Evolutionary conservation across 441 rosid species (phyloP), one percentile per base, ranked within the genome.

Genomic region (Geranium incanum): DNA sequence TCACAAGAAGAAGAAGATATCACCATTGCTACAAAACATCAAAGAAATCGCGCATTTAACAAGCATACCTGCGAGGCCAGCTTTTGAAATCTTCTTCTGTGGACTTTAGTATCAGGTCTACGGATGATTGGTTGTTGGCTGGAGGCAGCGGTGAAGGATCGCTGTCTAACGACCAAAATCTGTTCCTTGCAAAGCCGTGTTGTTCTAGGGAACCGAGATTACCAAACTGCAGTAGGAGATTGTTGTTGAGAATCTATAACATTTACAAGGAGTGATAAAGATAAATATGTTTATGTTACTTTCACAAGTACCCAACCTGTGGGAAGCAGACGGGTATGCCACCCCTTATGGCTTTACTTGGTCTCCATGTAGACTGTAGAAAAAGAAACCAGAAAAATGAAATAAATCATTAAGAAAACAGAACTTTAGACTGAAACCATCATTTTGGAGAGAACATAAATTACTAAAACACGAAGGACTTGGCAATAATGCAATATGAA

Each of bases 101-200:
- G 71, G 73, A 79, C 76, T 71, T 81, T 33, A 84, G 73, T 66
- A 86, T 84, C 16, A 86, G 75, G 66, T 86, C 87, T 73, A 86
- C 48, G 2, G 75, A 84, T 11, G 88, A 85, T 79, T 69, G 84
- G 63, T 73, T 63, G 48, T 86, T 78, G 74, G 83, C 82, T 76
- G 84, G 70, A 36, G 93, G 86, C 70, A 84, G 73, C 55, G 81
- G 87, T 9, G 89, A 88, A 67, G 90, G 87, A 64, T 84, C 81
- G 45, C 12, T 19, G 23, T 19, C 66, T 3, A 62, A 11, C 8
- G 82, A 82, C 98, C 99, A 95, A 21, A 89, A 67, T 82, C 85
- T 91, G 76, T 89, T 95, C 83, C 97, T 88, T 73, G 96, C 96
- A 82, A 95, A 91, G 60, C 98, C 99, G 86, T 90, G 95, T 65